Conservation (phyloP, 495 filamentous ascomycete genomes). For the Pseudevernia furfuracea region DNA sequence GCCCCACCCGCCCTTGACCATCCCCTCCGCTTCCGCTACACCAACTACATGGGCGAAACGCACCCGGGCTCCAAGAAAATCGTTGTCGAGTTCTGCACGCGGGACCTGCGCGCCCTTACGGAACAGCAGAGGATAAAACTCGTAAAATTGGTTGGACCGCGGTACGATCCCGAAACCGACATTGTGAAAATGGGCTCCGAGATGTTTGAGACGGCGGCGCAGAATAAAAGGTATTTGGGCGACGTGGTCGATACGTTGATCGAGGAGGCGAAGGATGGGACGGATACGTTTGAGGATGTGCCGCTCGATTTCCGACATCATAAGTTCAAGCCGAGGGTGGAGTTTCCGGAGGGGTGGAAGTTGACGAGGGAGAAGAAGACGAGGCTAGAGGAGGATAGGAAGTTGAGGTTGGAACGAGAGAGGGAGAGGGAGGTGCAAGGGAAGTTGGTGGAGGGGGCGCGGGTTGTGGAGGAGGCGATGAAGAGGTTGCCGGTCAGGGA, state of each 20-base stretch:
- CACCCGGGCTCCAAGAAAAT: slow-evolving; percentile 91
- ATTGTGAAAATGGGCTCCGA: slow-evolving; percentile 88
- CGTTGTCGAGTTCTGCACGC: slow-evolving; percentile 75
- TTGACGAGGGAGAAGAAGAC: slow-evolving; percentile 61
- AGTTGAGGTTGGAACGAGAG: slow-evolving; percentile 42
- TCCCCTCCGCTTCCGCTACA: slow-evolving; percentile 86
- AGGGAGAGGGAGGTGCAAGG: slow-evolving; percentile 40
- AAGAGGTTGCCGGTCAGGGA: slow-evolving; percentile 38
- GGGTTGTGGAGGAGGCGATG: slow-evolving; percentile 43
- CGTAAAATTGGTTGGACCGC: slow-evolving; percentile 76
- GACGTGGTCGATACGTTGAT: slow-evolving; percentile 69
- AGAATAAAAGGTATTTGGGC: slow-evolving; percentile 91
- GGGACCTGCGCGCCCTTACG: slow-evolving; percentile 55
- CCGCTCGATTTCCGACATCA: slow-evolving; percentile 88
- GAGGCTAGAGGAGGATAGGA: slow-evolving; percentile 53
- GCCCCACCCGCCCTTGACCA: slow-evolving; percentile 56
- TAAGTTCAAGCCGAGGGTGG: slow-evolving; percentile 54
- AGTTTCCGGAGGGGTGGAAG: slow-evolving; percentile 75
- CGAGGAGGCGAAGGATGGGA: slow-evolving; percentile 63
- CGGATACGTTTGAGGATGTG: slow-evolving; percentile 79
- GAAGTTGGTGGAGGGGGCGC: slow-evolving; percentile 47
- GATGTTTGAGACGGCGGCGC: slow-evolving; percentile 73
- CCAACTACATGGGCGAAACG: slow-evolving; percentile 89
- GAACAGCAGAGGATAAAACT: slow-evolving; percentile 67
- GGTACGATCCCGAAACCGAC: slow-evolving; percentile 83